Conservation (phyloP, 2,329 filamentous ascomycete genomes). For the Diaporthe humulicola region DNA sequence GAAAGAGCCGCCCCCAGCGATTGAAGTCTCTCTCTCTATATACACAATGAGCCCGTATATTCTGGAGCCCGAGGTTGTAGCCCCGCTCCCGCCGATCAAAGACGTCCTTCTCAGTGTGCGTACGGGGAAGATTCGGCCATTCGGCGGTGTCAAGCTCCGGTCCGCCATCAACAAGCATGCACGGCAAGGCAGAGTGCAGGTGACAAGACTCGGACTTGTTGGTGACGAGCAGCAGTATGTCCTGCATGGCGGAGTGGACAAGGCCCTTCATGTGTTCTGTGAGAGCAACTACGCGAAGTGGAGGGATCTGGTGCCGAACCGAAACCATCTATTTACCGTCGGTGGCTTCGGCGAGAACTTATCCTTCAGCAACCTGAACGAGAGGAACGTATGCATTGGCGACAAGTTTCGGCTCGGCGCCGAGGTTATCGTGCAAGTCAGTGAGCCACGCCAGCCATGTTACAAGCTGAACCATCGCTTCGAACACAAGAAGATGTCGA, state of each 20-base stretch:
- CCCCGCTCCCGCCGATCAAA: neutral
- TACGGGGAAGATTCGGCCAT: neutral
- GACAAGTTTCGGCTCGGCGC: neutral
- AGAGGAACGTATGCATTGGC: constrained; percentile 11
- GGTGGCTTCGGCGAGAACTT: constrained; percentile 16
- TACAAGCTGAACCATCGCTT: constrained; percentile 17
- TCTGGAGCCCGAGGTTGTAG: neutral
- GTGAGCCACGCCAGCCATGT: constrained; percentile 7
- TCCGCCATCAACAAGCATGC: neutral
- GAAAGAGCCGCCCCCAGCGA: neutral
- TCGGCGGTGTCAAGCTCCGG: neutral
- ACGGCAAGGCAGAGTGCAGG: neutral
- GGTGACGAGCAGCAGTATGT: constrained; percentile 11
- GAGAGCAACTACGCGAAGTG: neutral
- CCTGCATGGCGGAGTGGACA: neutral
- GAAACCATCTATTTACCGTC: neutral
- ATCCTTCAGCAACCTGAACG: neutral
- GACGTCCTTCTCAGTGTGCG: neutral
- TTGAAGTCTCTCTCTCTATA: neutral
- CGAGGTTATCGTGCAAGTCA: constrained; percentile 13
- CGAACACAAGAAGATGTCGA: constrained; percentile 1
- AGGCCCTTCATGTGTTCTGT: constrained; percentile 12
- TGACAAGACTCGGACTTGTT: neutral
- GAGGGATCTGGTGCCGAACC: neutral
- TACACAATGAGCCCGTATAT: neutral